Evolutionary conservation across 352 stramenopile species (phyloP).

Genomic region (Phytophthora constricta): DNA sequence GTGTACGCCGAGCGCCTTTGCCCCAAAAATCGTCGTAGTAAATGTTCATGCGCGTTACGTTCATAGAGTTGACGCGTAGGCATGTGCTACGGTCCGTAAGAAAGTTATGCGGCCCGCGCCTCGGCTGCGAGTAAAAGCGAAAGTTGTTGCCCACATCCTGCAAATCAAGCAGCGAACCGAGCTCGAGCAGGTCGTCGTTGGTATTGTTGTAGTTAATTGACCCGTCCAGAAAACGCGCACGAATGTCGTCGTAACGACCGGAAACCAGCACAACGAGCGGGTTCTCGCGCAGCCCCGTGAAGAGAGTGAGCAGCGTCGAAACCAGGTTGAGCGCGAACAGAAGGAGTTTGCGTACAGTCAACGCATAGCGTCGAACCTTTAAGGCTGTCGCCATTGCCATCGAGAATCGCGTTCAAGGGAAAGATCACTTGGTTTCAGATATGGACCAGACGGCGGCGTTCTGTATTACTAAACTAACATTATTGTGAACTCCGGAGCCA

Average conservation of each 20-base stretch:
- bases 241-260: conserved; percentile 39
- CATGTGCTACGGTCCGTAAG: conserved; percentile 35
- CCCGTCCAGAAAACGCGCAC: conserved; percentile 27
- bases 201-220: conserved; percentile 45
- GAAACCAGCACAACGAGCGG: conserved; percentile 38
- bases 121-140: conserved; percentile 39
- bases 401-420: not conserved
- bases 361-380: not conserved
- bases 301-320: conserved; percentile 45
- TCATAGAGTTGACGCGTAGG: conserved; percentile 40
- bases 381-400: not conserved
- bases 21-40: conserved; percentile 42
- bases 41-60: conserved; percentile 31
- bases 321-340: conserved; percentile 36
- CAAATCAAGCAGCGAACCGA: conserved; percentile 16
- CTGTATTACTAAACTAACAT: too few species aligned
- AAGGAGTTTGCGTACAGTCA: conserved; percentile 17
- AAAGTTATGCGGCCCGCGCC: conserved; percentile 25
- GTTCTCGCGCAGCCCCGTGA: conserved; percentile 50
- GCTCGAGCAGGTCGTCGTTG: conserved; percentile 21
- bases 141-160: conserved; percentile 22
- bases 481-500: too few species aligned
- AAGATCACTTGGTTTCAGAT: too few species aligned
- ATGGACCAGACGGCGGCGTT: too few species aligned
- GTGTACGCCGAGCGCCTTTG: conserved; percentile 22